A percentile compares a stretch with the other conserved stretches of the same genome.
Conservation (phyloP, 176 grass and related monocot species). For the Secale cereale region DNA sequence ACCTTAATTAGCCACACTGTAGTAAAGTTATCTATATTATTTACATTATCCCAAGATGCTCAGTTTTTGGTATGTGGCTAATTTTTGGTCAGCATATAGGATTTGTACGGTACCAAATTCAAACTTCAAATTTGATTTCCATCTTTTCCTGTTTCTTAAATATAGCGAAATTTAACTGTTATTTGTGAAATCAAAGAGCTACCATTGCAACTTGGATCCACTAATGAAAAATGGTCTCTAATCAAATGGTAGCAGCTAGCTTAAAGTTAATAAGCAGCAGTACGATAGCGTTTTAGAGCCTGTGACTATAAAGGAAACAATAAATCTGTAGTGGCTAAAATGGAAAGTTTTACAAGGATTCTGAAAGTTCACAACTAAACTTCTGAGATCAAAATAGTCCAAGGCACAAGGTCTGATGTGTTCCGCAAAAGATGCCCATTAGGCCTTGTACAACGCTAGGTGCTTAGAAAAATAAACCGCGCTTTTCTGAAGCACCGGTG, state of each 20-base stretch:
- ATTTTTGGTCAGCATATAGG: background rate
- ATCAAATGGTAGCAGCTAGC: background rate
- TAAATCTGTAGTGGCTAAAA: background rate
- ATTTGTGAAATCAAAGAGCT: background rate
- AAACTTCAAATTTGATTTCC: background rate
- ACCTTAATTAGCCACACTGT: background rate
- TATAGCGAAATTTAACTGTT: background rate
- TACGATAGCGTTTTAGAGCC: background rate
- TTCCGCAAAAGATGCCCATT: background rate
- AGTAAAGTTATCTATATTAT: conserved; percentile 18
- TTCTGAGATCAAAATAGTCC: conserved; percentile 14
- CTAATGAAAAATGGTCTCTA: background rate
- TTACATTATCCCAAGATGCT: background rate
- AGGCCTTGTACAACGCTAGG: no score
- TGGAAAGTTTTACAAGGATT: background rate
- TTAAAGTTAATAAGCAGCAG: background rate
- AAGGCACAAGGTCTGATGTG: background rate
- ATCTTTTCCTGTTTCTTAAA: background rate
- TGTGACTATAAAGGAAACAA: background rate
- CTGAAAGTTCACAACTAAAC: background rate
- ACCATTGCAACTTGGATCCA: background rate
- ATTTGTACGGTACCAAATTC: background rate
- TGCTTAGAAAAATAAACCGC: no score
- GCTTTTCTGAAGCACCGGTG: no score
- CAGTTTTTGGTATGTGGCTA: background rate